Conservation (phyloP, 208 protist species). For the Leishmania aethiopica region DNA sequence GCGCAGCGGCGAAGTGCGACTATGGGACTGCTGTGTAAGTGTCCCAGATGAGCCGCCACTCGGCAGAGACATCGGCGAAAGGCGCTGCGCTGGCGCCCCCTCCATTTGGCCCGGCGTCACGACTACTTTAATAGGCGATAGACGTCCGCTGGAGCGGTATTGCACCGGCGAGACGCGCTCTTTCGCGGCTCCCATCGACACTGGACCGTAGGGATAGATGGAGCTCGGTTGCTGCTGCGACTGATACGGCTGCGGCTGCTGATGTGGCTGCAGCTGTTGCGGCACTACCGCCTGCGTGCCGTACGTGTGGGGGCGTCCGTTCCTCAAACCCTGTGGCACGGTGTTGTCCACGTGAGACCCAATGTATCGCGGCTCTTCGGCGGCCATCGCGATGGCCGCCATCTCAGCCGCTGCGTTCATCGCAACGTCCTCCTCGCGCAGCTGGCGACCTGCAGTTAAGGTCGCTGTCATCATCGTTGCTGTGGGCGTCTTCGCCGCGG, state of each 20-base stretch:
- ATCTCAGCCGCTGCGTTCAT: constrained; percentile 40
- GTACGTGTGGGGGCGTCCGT: constrained; percentile 13
- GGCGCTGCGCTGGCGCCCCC: constrained; percentile 22
- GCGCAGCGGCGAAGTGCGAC: constrained; percentile 30
- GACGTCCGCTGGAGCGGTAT: constrained; percentile 34
- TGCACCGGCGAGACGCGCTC: constrained; percentile 29
- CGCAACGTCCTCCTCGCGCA: constrained; percentile 26
- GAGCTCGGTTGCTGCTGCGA: background rate
- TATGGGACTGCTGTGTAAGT: constrained; percentile 23
- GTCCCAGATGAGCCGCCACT: background rate
- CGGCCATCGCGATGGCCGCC: constrained; percentile 30
- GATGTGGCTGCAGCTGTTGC: constrained; percentile 8
- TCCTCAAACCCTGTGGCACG: constrained; percentile 4
- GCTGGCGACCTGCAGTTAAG: constrained; percentile 12
- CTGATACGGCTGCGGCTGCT: constrained; percentile 3
- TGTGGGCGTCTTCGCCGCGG: background rate
- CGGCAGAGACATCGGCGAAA: constrained; percentile 25
- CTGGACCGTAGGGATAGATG: constrained; percentile 21
- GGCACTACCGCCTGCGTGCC: background rate
- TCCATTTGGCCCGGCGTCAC: constrained; percentile 20
- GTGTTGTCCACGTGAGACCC: constrained; percentile 25
- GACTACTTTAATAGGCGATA: constrained; percentile 31
- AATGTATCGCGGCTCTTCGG: constrained; percentile 22
- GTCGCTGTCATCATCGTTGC: background rate
- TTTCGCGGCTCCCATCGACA: background rate